These are phyloP conservation scores for Lasiodiplodia theobromae DNA, from an alignment of 2,329 filamentous ascomycete genomes.

Conservation along the genomic window DNA sequence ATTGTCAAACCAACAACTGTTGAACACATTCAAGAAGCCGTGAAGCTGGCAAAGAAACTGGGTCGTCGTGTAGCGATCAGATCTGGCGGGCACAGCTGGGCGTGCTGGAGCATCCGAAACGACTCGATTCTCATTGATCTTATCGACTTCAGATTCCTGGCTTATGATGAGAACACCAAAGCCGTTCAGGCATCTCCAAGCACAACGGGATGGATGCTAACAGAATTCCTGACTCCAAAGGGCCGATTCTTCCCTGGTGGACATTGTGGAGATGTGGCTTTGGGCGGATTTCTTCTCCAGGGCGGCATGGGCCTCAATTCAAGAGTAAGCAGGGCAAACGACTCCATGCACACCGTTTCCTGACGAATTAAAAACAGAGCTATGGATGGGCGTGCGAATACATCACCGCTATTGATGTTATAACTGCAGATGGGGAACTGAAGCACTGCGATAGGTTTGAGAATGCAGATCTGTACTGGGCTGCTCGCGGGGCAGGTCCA, in stretches of 20 bases:
- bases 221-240: neutral
- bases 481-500: too few relatives aligned
- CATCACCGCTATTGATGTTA: too few relatives aligned
- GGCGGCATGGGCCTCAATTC: neutral
- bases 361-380: too few relatives aligned
- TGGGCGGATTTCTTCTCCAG: neutral
- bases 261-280: neutral
- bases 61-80: neutral
- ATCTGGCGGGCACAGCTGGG: neutral
- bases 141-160: neutral
- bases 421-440: too few relatives aligned
- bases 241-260: neutral
- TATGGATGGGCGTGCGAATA: too few relatives aligned
- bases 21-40: neutral
- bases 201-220: neutral
- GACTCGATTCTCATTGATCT: neutral
- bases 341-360: too few relatives aligned
- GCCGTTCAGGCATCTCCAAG: neutral
- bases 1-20: neutral
- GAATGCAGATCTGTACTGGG: too few relatives aligned
- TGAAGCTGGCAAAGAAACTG: neutral
- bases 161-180: neutral
- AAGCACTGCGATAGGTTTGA: too few relatives aligned
- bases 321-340: neutral
- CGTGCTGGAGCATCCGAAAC: neutral